A percentile compares a stretch with the other conserved stretches of the same genome.
phyloP scores from a whole-genome alignment of 2,329 filamentous ascomycete species.

The Diplodia corticola region DNA sequence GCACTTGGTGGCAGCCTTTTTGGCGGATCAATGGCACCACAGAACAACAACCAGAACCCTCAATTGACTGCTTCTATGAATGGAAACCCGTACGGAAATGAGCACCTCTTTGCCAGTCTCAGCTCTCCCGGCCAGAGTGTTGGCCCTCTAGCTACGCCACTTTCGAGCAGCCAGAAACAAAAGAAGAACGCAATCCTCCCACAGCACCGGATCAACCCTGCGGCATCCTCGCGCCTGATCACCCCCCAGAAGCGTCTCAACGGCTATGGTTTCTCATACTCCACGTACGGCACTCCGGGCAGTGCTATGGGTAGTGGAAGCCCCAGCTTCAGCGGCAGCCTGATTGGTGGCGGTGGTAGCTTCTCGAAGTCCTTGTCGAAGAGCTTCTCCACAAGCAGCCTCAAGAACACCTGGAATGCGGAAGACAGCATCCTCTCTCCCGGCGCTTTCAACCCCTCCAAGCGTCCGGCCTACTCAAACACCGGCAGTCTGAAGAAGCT shows the following conservation, averaged over 20 bases:
- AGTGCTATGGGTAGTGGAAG: constrained; percentile 73
- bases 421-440: constrained; percentile 86
- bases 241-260: constrained; percentile 74
- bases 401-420: constrained; percentile 76
- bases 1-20: constrained; percentile 50
- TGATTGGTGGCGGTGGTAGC: constrained; percentile 52
- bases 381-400: constrained; percentile 83
- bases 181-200: constrained; percentile 79
- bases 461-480: constrained; percentile 34
- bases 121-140: constrained; percentile 67
- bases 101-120: constrained; percentile 79
- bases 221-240: constrained; percentile 73
- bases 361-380: constrained; percentile 74
- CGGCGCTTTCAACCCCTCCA: constrained; percentile 74
- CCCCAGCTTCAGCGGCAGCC: constrained; percentile 57
- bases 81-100: constrained; percentile 87
- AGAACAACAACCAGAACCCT: constrained; percentile 53
- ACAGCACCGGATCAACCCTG: constrained; percentile 83
- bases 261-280: constrained; percentile 91
- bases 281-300: constrained; percentile 80
- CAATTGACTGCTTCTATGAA: constrained; percentile 74
- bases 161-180: constrained; percentile 73
- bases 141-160: constrained; percentile 87
- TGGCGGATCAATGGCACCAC: constrained; percentile 55
- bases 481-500: constrained; percentile 75